Evolutionary conservation across 768 basidiomycete genomes (phyloP).

Genomic region (Mycena maculata): DNA sequence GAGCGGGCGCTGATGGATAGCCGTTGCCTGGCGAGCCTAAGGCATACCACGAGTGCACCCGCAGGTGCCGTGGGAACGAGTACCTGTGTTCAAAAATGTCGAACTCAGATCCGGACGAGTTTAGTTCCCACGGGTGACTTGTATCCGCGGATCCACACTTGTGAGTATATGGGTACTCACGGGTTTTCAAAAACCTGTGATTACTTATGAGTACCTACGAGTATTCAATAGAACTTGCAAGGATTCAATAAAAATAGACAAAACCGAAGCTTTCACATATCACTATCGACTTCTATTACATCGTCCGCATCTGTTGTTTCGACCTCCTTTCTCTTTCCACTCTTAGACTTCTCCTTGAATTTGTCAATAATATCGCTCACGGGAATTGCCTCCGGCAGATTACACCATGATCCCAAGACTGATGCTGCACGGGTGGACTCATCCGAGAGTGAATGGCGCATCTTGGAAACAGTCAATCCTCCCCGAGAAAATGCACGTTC

Average conservation of each 20-base stretch:
- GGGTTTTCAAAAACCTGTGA: too few relatives aligned
- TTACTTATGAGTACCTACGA: too few relatives aligned
- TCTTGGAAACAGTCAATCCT: conserved; percentile 42
- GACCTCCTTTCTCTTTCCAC: neutral
- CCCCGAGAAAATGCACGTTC: conserved; percentile 44
- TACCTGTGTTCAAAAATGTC: neutral
- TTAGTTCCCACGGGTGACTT: conserved; percentile 4
- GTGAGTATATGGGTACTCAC: neutral
- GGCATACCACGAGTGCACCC: conserved; percentile 9
- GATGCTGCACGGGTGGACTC: conserved; percentile 36
- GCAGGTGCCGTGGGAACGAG: neutral
- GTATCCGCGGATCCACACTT: neutral
- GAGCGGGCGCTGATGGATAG: too few relatives aligned
- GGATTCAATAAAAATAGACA: too few relatives aligned
- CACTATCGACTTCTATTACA: neutral
- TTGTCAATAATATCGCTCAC: conserved; percentile 13
- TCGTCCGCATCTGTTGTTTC: conserved; percentile 1
- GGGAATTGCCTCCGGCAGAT: conserved; percentile 27
- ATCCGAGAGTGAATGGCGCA: conserved; percentile 41
- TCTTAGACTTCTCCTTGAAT: neutral
- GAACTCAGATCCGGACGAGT: conserved; percentile 7
- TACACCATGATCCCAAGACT: conserved; percentile 42
- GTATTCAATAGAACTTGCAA: too few relatives aligned
- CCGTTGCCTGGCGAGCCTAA: too few relatives aligned
- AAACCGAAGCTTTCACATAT: too few relatives aligned